Evolutionary conservation across 345 rosid genomes (phyloP).

Genomic region (Rhodamnia argentea): DNA sequence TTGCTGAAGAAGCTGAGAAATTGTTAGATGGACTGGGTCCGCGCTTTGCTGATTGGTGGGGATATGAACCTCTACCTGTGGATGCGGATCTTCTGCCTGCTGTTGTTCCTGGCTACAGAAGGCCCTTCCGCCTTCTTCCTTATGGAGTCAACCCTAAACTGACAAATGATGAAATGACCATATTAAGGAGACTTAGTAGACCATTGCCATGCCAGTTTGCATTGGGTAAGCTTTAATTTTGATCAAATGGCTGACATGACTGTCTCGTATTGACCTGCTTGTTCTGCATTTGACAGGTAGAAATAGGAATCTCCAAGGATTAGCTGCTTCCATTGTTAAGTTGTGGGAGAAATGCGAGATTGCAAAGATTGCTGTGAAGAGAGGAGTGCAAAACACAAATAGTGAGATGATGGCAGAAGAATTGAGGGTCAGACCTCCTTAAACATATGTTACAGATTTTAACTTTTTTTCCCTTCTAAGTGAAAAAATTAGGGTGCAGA

Average conservation of each 20-base stretch:
- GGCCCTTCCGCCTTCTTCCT: constrained; percentile 94
- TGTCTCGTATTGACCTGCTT: not conserved
- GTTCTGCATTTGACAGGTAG: constrained; percentile 43
- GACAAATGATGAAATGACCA: constrained; percentile 91
- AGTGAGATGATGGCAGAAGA: constrained; percentile 86
- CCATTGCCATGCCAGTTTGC: constrained; percentile 93
- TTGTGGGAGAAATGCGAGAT: constrained; percentile 98
- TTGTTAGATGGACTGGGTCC: constrained; percentile 90
- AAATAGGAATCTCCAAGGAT: constrained; percentile 78
- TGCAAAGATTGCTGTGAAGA: constrained; percentile 89
- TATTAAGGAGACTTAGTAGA: constrained; percentile 76
- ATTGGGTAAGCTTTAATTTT: constrained; percentile 34
- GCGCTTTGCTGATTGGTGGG: constrained; percentile 91
- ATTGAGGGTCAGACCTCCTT: constrained; percentile 47
- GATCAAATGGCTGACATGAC: not conserved
- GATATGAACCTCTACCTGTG: constrained; percentile 82
- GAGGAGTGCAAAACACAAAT: constrained; percentile 73
- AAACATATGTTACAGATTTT: not conserved
- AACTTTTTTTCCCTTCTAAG: not conserved
- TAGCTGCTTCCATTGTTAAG: constrained; percentile 74
- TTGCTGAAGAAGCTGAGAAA: constrained; percentile 65
- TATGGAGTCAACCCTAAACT: constrained; percentile 67
- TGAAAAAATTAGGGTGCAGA: not conserved
- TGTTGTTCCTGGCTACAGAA: constrained; percentile 57
- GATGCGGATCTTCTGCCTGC: constrained; percentile 94